Evolutionary conservation across 306 rosid genomes (phyloP).

Genomic region (Crotalaria pallida): DNA sequence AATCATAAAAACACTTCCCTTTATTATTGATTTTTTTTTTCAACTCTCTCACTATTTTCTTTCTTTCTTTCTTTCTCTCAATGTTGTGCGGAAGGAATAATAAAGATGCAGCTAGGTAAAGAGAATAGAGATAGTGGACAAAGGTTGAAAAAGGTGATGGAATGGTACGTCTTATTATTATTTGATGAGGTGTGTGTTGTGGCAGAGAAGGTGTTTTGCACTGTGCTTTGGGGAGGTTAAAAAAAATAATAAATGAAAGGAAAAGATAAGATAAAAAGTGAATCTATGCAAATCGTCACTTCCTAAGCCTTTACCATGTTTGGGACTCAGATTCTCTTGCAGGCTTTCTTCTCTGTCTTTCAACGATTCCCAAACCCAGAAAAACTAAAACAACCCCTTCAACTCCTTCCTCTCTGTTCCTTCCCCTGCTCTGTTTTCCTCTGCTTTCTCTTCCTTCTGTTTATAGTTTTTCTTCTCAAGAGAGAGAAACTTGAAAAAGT

Average conservation of each 20-base stretch:
- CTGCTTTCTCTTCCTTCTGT: constrained; percentile 20
- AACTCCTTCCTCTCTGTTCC: constrained; percentile 19
- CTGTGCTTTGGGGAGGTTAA: constrained; percentile 25
- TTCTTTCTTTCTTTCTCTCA: constrained; percentile 16
- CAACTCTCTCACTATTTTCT: constrained; percentile 14
- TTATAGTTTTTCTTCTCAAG: constrained; percentile 23
- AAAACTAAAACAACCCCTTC: constrained; percentile 29
- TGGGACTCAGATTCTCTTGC: constrained; percentile 61
- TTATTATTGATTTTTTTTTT: not conserved
- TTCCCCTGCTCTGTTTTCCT: constrained; percentile 26
- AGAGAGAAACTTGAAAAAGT: not conserved
- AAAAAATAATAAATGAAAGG: constrained; percentile 13
- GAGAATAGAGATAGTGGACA: constrained; percentile 24
- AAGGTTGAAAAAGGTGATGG: not conserved
- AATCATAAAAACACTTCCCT: not conserved
- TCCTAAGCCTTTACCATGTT: constrained; percentile 73
- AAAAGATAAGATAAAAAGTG: constrained; percentile 17
- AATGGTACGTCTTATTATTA: constrained; percentile 21
- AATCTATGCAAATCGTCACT: constrained; percentile 37
- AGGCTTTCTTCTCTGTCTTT: constrained; percentile 59
- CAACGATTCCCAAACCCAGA: constrained; percentile 43
- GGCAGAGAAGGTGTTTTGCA: constrained; percentile 19
- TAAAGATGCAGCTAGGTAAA: constrained; percentile 7
- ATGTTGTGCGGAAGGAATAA: not conserved
- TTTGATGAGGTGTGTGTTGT: constrained; percentile 6